Conservation (phyloP, 2,329 filamentous ascomycete genomes). For the Lizonia empirigonia region DNA sequence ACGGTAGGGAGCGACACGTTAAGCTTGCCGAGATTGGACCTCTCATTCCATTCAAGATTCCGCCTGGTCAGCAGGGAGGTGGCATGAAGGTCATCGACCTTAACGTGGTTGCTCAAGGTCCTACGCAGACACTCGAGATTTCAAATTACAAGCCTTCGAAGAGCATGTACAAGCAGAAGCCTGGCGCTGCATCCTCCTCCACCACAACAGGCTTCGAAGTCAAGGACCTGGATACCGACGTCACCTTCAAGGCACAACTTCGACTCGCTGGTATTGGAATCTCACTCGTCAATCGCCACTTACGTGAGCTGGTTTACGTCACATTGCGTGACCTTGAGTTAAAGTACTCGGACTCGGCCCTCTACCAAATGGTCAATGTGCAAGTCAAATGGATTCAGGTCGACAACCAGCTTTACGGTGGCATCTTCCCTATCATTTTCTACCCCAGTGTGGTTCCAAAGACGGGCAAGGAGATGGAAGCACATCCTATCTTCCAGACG, state of each 20-base stretch:
- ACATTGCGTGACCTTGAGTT: constrained; percentile 91
- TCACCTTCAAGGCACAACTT: constrained; percentile 87
- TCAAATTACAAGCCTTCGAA: constrained; percentile 93
- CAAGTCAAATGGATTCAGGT: constrained; percentile 99
- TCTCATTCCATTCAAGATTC: constrained; percentile 89
- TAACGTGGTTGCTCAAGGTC: constrained; percentile 93
- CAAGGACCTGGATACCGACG: constrained; percentile 85
- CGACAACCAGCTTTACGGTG: constrained; percentile 97
- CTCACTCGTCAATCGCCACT: constrained; percentile 88
- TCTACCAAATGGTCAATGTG: constrained; percentile 89
- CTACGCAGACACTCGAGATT: constrained; percentile 90
- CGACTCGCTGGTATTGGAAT: constrained; percentile 89
- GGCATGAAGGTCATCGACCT: constrained; percentile 91
- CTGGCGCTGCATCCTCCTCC: constrained; percentile 60
- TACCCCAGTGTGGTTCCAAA: constrained; percentile 98
- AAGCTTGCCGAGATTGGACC: constrained; percentile 97
- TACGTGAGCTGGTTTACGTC: constrained; percentile 90
- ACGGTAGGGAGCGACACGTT: constrained; percentile 84
- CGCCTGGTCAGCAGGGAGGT: constrained; percentile 64
- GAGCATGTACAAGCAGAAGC: constrained; percentile 82
- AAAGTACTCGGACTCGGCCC: constrained; percentile 87
- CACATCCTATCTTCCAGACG: constrained; percentile 90
- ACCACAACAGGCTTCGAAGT: constrained; percentile 83
- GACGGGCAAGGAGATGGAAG: constrained; percentile 93
- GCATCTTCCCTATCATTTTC: constrained; percentile 95